phyloP scores from a whole-genome alignment of 2,329 filamentous ascomycete species.

The Apiospora malaysiana region DNA sequence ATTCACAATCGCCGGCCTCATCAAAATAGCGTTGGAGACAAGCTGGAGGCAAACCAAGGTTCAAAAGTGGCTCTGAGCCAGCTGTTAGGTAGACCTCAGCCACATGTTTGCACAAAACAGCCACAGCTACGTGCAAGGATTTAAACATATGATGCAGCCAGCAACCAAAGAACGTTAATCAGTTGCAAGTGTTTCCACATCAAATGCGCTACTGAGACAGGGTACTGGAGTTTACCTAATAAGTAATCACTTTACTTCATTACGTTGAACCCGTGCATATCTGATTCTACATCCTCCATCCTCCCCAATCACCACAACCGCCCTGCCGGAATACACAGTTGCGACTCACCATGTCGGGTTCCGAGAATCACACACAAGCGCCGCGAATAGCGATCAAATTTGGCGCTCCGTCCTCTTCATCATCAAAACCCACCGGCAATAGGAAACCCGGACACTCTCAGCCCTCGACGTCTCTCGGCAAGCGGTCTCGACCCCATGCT shows the following conservation, averaged over 20 bases:
- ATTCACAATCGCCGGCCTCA: neutral
- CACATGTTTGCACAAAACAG: neutral
- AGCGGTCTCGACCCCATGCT: slow-evolving; percentile 51
- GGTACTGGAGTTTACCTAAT: neutral
- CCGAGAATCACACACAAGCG: slow-evolving; percentile 38
- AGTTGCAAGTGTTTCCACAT: neutral
- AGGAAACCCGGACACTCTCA: slow-evolving; percentile 33
- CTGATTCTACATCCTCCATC: neutral
- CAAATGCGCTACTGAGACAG: neutral
- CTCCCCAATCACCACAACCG: neutral
- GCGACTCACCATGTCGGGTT: slow-evolving; percentile 44
- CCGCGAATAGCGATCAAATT: slow-evolving; percentile 57
- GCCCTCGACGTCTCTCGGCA: slow-evolving; percentile 53
- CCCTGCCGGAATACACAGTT: neutral
- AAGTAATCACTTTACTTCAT: too few relatives aligned
- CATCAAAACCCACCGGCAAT: slow-evolving; percentile 37
- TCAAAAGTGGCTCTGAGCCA: neutral
- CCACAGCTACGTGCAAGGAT: neutral
- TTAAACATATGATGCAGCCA: neutral
- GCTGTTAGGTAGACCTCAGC: neutral
- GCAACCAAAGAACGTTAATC: neutral
- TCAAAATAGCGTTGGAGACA: too few relatives aligned
- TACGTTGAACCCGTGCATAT: neutral
- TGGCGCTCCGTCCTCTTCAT: slow-evolving; percentile 39
- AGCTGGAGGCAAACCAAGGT: neutral